Percentiles rank a stretch among this genome's conserved stretches.
These are phyloP conservation scores for Nemania sp. DNA, from an alignment of 2,329 filamentous ascomycete species.

Conservation along the genomic window DNA sequence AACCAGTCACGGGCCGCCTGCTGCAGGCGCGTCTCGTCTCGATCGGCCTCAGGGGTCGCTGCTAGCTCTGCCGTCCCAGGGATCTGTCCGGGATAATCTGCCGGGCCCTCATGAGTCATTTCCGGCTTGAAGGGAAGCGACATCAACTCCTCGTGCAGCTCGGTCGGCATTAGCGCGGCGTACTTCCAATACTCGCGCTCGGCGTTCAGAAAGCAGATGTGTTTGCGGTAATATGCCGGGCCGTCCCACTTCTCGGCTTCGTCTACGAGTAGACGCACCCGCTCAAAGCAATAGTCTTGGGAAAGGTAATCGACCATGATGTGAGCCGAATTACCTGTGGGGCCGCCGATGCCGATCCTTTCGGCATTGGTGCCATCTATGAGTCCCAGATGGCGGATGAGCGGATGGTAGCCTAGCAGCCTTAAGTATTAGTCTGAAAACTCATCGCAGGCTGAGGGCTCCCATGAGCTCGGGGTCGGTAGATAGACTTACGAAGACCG, in stretches of 20 bases:
- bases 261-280: conserved; percentile 9
- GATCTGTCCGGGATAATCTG: neutral
- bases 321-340: neutral
- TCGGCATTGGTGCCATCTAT: neutral
- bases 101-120: neutral
- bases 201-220: conserved; percentile 4
- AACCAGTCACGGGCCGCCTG: conserved; percentile 10
- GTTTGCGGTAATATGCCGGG: conserved; percentile 5
- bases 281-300: conserved; percentile 4
- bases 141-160: conserved; percentile 4
- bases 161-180: conserved; percentile 1
- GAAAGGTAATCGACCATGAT: conserved; percentile 15
- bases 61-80: neutral
- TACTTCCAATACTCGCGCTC: conserved; percentile 14
- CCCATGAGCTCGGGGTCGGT: neutral
- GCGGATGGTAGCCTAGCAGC: neutral
- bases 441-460: no score
- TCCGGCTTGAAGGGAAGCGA: conserved; percentile 10
- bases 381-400: neutral
- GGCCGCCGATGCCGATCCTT: neutral
- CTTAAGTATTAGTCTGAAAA: neutral
- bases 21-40: conserved; percentile 3
- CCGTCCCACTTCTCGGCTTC: conserved; percentile 5
- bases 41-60: neutral
- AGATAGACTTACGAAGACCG: neutral